Percentiles rank a stretch among this genome's conserved stretches.
Conservation (phyloP, 1,139 yeast genomes). For the Zygoascus meyerae region DNA sequence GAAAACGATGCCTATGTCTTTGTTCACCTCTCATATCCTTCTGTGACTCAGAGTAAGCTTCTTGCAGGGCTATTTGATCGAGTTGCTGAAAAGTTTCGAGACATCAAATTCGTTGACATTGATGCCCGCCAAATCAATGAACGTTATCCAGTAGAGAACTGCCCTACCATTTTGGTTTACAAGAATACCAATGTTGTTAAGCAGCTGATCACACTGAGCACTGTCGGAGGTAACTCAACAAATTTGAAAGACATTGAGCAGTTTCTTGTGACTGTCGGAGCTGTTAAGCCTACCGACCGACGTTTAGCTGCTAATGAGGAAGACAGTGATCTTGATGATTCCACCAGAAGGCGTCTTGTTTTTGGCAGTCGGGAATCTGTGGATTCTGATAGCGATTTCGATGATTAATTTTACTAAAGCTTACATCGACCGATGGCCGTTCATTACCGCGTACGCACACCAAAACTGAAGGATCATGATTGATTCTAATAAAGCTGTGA, state of each 20-base stretch:
- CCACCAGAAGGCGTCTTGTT: slow-evolving; percentile 6
- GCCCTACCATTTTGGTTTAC: slow-evolving; percentile 86
- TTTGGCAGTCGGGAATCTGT: slow-evolving; percentile 1
- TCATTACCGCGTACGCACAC: not conserved
- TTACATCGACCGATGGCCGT: not conserved
- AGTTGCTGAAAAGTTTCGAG: slow-evolving; percentile 40
- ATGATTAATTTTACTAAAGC: slow-evolving; percentile 2
- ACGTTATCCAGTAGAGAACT: slow-evolving; percentile 79
- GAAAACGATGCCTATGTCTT: slow-evolving; percentile 49
- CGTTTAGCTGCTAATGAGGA: slow-evolving; percentile 62
- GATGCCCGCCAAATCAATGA: slow-evolving; percentile 87
- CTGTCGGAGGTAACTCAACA: slow-evolving; percentile 80
- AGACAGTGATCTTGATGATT: slow-evolving; percentile 39
- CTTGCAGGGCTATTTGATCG: slow-evolving; percentile 48
- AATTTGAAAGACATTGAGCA: slow-evolving; percentile 62
- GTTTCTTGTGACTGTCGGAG: slow-evolving; percentile 58
- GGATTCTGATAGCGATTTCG: slow-evolving; percentile 9
- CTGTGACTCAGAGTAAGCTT: slow-evolving; percentile 68
- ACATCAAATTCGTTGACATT: slow-evolving; percentile 85
- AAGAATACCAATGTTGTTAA: slow-evolving; percentile 67
- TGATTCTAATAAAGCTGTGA: too few species aligned
- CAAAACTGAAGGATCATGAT: not conserved
- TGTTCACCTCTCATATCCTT: slow-evolving; percentile 68
- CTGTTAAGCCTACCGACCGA: slow-evolving; percentile 59
- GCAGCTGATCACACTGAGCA: slow-evolving; percentile 72